phyloP scores from a whole-genome alignment of 345 rosid species.

The Salix koriyanagi region DNA sequence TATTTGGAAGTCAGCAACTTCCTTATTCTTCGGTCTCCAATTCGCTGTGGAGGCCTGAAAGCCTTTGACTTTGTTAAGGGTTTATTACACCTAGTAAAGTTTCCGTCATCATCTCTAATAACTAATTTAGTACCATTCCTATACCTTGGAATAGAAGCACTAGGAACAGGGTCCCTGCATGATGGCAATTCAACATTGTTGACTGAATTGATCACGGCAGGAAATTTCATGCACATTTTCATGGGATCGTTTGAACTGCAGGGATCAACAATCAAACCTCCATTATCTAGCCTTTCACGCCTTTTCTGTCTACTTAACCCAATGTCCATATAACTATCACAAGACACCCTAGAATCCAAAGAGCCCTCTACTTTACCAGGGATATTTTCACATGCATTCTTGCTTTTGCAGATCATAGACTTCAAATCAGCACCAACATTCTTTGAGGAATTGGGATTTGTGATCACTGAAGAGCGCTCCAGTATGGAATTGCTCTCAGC shows the following conservation, averaged over 20 bases:
- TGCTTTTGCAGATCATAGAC: conserved; percentile 20
- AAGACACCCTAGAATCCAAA: conserved; percentile 28
- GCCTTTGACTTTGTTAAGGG: conserved; percentile 45
- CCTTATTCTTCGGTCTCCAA: conserved; percentile 56
- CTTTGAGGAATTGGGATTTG: conserved; percentile 27
- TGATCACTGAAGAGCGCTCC: conserved; percentile 26
- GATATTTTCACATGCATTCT: conserved; percentile 14
- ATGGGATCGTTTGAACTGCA: conserved; percentile 36
- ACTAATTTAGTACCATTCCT: conserved; percentile 53
- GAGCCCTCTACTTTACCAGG: conserved; percentile 25
- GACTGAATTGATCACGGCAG: conserved; percentile 31
- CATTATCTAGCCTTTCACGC: conserved; percentile 28
- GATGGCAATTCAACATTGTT: conserved; percentile 35
- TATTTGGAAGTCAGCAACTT: conserved; percentile 56
- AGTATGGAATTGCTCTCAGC: conserved; percentile 31
- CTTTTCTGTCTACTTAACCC: conserved; percentile 25
- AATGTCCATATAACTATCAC: conserved; percentile 28
- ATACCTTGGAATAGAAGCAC: conserved; percentile 42
- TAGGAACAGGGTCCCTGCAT: conserved; percentile 23
- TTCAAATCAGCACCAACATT: conserved; percentile 28
- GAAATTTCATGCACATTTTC: conserved; percentile 28
- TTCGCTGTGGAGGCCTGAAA: conserved; percentile 53
- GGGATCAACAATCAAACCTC: conserved; percentile 23
- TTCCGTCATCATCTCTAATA: conserved; percentile 72
- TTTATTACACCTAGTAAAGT: conserved; percentile 51